Percentiles rank a stretch among this genome's conserved stretches.
phyloP scores from a whole-genome alignment of 2,329 filamentous ascomycete genomes.

The Phaeophleospora eucalypticola region DNA sequence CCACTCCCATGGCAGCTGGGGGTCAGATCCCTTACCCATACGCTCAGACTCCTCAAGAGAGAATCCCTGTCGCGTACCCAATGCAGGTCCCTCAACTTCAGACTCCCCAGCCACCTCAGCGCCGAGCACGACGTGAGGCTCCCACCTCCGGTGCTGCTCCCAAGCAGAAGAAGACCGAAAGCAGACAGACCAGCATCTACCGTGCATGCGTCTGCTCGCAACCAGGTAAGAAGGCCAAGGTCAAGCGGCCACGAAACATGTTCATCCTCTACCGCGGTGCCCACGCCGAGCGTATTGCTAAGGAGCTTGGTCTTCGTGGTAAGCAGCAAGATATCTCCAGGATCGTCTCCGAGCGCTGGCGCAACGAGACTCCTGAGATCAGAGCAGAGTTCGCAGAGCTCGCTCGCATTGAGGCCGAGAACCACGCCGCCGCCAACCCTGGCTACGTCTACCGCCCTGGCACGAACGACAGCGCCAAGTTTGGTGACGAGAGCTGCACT shows the following conservation, averaged over 20 bases:
- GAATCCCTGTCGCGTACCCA: too few relatives aligned
- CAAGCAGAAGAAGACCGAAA: slow-evolving; percentile 3
- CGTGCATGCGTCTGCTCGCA: slow-evolving; percentile 1
- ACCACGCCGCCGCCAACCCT: slow-evolving; percentile 10
- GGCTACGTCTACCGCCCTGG: slow-evolving; percentile 9
- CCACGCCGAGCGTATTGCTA: not conserved
- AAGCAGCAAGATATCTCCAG: slow-evolving; percentile 5
- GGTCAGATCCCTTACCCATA: not conserved
- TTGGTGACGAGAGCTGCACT: slow-evolving; percentile 9
- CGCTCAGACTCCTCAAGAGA: not conserved
- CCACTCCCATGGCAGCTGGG: not conserved
- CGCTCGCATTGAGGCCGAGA: slow-evolving; percentile 2
- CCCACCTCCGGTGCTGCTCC: too few relatives aligned
- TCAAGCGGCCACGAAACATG: slow-evolving; percentile 1
- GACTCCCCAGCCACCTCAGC: not conserved
- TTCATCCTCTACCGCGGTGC: slow-evolving; percentile 6
- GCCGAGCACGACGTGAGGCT: too few relatives aligned
- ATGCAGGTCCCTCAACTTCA: not conserved
- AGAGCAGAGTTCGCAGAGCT: not conserved
- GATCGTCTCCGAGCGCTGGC: slow-evolving; percentile 4
- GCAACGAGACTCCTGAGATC: not conserved
- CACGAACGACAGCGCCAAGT: slow-evolving; percentile 3
- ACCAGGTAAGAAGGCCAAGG: not conserved
- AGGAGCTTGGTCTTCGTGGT: not conserved
- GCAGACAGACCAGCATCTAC: slow-evolving; percentile 3